Conservation (phyloP, 1,284 basidiomycete genomes). For the Butyriboletus appendiculatus region DNA sequence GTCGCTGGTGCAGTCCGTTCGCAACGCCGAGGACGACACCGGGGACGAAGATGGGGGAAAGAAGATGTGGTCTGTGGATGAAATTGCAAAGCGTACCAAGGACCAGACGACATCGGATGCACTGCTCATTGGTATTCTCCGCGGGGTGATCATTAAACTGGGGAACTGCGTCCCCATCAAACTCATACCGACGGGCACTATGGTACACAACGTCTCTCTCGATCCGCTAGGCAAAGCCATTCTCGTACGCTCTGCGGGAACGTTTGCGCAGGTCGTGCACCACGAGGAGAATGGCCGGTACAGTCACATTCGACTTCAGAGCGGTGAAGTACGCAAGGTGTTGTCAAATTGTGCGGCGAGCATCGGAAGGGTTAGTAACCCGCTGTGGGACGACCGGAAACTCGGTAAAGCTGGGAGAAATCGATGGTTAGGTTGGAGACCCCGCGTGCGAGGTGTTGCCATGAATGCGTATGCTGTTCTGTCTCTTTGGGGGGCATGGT, state of each 20-base stretch:
- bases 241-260: conserved; percentile 89
- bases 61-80: conserved; percentile 26
- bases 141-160: conserved; percentile 83
- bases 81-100: conserved; percentile 21
- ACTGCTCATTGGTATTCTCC: conserved; percentile 85
- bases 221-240: conserved; percentile 76
- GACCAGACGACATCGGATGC: conserved; percentile 49
- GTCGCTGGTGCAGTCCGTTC: conserved; percentile 66
- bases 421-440: conserved; percentile 87
- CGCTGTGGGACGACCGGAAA: conserved; percentile 82
- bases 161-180: conserved; percentile 94
- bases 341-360: conserved; percentile 86
- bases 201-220: conserved; percentile 87
- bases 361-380: conserved; percentile 91
- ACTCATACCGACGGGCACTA: conserved; percentile 90
- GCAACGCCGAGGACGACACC: conserved; percentile 39
- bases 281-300: conserved; percentile 73
- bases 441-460: conserved; percentile 93
- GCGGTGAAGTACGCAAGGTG: conserved; percentile 91
- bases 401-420: conserved; percentile 92
- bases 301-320: conserved; percentile 85
- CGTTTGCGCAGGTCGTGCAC: conserved; percentile 80
- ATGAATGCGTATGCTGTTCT: conserved; percentile 85
- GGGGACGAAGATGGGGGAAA: conserved; percentile 24
- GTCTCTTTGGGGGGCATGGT: neutral